Evolutionary conservation across 345 rosid genomes (phyloP), one percentile per base, ranked within the genome.

Genomic region (Balakata baccata): DNA sequence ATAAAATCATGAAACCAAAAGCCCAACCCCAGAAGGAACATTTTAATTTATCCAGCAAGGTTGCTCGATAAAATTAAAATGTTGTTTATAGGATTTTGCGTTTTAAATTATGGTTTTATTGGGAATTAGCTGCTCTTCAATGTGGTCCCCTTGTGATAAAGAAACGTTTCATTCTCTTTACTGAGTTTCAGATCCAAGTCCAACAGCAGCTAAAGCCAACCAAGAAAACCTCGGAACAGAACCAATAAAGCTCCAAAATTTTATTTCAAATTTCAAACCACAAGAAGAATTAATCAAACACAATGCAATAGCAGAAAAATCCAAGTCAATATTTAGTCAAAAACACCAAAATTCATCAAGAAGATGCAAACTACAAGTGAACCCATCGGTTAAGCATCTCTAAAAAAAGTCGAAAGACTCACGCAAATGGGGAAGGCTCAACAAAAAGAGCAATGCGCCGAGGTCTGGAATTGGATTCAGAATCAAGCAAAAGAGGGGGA

Each of bases 401-500:
- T 23, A 14, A 23, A 13, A 13, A 64, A 54, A 45, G 16, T 12
- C 1, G 20, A 49, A 53, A 13, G 34, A 86, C 95, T 90, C 81
- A 94, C 98, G 98, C 86, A 72, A 95, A 95, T 20, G 99, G 99
- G 20, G 99, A 95, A 70, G 99, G 99, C 88, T 95, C 99, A 22
- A 95, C 89, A 71, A 95, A 95, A 63, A 95, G 94, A 78, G 90
- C 99, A 77, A 95, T 91, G 16, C 99, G 90, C 7, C 96, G 86
- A 11, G 98, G 97, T 75, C 82, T 83, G 18, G 87, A 75, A 41
- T 75, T 78, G 76, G 51, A 73, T 62, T 86, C 97, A 0, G 89
- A 72, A 64, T 90, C 94, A 53, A 87, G 78, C 80, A 86, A 64
- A 73, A 78, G 81, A 64, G 85, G 88, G 59, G 81, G 86, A 12